Evolutionary conservation across 2,329 filamentous ascomycete genomes (phyloP).

Genomic region (Pseudogymnoascus sp.): DNA sequence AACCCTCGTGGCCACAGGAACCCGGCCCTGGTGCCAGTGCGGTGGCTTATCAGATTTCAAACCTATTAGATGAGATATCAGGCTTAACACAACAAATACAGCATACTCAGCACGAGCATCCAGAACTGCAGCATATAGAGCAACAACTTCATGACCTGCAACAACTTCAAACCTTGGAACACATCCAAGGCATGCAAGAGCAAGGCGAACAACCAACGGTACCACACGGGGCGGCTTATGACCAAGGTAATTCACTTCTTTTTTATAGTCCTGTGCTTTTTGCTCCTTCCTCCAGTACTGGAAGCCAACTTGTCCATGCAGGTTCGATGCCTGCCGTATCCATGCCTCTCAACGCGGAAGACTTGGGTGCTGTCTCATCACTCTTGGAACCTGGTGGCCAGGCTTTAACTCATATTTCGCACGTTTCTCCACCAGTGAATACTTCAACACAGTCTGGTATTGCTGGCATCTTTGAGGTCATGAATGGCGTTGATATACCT

Average conservation of each 20-base stretch:
- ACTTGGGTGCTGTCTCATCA: neutral
- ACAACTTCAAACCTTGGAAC: neutral
- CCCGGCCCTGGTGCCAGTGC: neutral
- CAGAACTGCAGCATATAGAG: slow-evolving; percentile 1
- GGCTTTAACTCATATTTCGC: neutral
- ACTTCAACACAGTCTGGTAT: neutral
- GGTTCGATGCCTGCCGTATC: slow-evolving; percentile 14
- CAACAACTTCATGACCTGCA: neutral
- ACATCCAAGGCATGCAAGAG: slow-evolving; percentile 22
- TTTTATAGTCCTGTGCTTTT: slow-evolving; percentile 18
- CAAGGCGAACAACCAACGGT: slow-evolving; percentile 20
- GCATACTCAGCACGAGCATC: slow-evolving; percentile 22
- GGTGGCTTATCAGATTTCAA: slow-evolving; percentile 14
- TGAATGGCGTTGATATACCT: neutral
- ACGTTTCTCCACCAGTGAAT: neutral
- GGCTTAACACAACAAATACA: slow-evolving; percentile 28
- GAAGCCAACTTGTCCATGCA: slow-evolving; percentile 13
- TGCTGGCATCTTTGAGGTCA: neutral
- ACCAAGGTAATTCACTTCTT: slow-evolving; percentile 28
- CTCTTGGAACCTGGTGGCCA: neutral
- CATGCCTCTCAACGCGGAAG: neutral
- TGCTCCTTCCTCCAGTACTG: neutral
- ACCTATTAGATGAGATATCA: slow-evolving; percentile 26
- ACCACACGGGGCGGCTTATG: slow-evolving; percentile 19
- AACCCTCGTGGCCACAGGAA: slow-evolving; percentile 1